phyloP scores from a whole-genome alignment of 192 early-diverging fungal species.

The Umbelopsis sp. region DNA sequence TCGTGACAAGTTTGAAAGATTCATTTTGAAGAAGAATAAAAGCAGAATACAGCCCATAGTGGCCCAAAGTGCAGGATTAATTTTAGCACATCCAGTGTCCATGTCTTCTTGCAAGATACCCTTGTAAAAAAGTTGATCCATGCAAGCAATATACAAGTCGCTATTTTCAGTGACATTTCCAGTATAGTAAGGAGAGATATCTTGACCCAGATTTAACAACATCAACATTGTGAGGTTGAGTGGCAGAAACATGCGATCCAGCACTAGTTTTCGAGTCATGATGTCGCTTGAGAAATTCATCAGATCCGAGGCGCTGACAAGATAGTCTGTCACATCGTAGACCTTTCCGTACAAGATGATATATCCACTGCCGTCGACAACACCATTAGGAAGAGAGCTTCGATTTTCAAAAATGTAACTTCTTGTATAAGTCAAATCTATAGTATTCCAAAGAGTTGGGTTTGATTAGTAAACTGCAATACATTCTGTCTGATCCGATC shows the following conservation, averaged over 20 bases:
- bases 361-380: slow-evolving; percentile 19
- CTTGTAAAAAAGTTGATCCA: slow-evolving; percentile 29
- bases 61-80: slow-evolving; percentile 43
- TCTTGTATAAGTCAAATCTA: slow-evolving; percentile 30
- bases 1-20: slow-evolving; percentile 35
- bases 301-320: slow-evolving; percentile 28
- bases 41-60: slow-evolving; percentile 35
- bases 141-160: slow-evolving; percentile 23
- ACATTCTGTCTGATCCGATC: too few relatives aligned
- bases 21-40: slow-evolving; percentile 41
- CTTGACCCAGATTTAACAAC: slow-evolving; percentile 37
- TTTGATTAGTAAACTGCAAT: too few relatives aligned
- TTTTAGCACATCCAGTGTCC: slow-evolving; percentile 22
- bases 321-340: slow-evolving; percentile 41
- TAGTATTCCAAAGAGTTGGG: not conserved
- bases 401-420: slow-evolving; percentile 13
- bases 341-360: slow-evolving; percentile 36
- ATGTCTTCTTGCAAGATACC: slow-evolving; percentile 27
- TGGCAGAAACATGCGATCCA: slow-evolving; percentile 39
- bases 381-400: slow-evolving; percentile 20
- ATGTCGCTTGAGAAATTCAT: slow-evolving; percentile 23
- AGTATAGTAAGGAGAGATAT: slow-evolving; percentile 31
- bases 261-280: slow-evolving; percentile 28
- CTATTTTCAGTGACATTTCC: slow-evolving; percentile 24
- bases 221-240: slow-evolving; percentile 31